These are phyloP conservation scores for Oryza glaberrima DNA, from an alignment of 176 grass and related monocot genomes.

Conservation along the genomic window DNA sequence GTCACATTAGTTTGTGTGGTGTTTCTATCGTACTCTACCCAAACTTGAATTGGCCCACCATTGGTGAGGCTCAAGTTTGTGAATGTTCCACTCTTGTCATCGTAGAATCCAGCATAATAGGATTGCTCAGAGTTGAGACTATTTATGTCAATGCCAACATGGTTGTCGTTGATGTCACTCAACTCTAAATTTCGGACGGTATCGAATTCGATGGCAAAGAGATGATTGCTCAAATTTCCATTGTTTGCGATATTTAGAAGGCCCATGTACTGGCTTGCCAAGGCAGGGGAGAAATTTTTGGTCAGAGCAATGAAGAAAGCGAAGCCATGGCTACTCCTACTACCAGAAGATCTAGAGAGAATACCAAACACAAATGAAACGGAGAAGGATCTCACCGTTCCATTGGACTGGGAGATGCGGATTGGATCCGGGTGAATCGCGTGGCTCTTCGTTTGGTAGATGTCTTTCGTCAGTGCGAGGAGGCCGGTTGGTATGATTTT, in stretches of 20 bases:
- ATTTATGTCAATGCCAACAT: constrained; percentile 52
- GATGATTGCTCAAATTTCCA: not conserved
- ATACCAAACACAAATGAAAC: constrained; percentile 42
- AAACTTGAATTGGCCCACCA: constrained; percentile 1
- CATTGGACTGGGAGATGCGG: constrained; percentile 12
- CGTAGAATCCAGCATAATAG: not conserved
- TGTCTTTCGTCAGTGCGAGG: constrained; percentile 4
- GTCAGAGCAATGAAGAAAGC: constrained; percentile 39
- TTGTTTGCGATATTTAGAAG: constrained; percentile 29
- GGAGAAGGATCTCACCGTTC: constrained; percentile 36
- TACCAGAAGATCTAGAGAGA: not conserved
- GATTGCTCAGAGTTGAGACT: constrained; percentile 12
- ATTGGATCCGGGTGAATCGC: not conserved
- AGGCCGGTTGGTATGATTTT: constrained; percentile 16
- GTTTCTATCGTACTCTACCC: constrained; percentile 22
- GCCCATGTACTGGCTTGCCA: constrained; percentile 22
- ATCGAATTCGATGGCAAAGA: constrained; percentile 35
- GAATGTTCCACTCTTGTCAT: not conserved
- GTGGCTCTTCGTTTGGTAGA: not conserved
- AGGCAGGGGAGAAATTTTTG: not conserved
- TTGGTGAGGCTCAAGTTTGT: not conserved
- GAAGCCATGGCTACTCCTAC: constrained; percentile 30
- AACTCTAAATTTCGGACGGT: not conserved
- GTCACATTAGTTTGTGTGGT: constrained; percentile 2
- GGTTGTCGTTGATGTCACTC: constrained; percentile 15